Evolutionary conservation across 306 rosid species (phyloP), one percentile per base, ranked within the genome.

Genomic region (Crotalaria pallida): DNA sequence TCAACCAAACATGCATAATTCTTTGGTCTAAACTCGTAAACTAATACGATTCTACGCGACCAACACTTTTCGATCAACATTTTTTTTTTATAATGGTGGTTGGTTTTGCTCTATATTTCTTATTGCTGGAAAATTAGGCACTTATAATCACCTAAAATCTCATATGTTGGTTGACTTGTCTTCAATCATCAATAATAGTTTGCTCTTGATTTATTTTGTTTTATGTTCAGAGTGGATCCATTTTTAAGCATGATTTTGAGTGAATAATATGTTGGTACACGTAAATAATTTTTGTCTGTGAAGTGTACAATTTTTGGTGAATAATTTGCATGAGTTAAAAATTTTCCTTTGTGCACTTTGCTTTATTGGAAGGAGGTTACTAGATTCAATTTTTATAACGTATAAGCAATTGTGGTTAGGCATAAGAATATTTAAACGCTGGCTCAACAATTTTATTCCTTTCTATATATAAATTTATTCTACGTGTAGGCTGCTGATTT

Each of bases 401-500:
- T n/a, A n/a, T 17, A 40, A 58, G 58, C 18, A 47, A 40, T 8
- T 50, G 13, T 59, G 38, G 43, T 50, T 34, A 31, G 48, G 56
- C 41, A 51, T 40, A 58, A 27, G 60, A 64, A 64, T 75, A 16
- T 24, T 71, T 50, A 15, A 29, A 23, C 50, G 34, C 38, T n/a
- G n/a, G n/a, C n/a, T n/a, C n/a, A n/a, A n/a, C 0, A 31, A 1
- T 34, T 0, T 41, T 34, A n/a, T 24, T 41, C 22, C 8, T 24
- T 74, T 7, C 11, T 24, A 1, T 13, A 7, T 8, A 29, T 18
- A 43, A 0, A 13, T 31, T 71, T 61, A 58, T 81, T 76, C 59
- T 34, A 52, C 27, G 38, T 5, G 11, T 24, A 95, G 99, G 97
- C 84, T 84, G 99, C 88, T 47, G 99, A 95, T 84, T 84, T 95